These are phyloP conservation scores for Linnemannia hyalina DNA, from an alignment of 192 early-diverging fungal genomes.

Conservation along the genomic window DNA sequence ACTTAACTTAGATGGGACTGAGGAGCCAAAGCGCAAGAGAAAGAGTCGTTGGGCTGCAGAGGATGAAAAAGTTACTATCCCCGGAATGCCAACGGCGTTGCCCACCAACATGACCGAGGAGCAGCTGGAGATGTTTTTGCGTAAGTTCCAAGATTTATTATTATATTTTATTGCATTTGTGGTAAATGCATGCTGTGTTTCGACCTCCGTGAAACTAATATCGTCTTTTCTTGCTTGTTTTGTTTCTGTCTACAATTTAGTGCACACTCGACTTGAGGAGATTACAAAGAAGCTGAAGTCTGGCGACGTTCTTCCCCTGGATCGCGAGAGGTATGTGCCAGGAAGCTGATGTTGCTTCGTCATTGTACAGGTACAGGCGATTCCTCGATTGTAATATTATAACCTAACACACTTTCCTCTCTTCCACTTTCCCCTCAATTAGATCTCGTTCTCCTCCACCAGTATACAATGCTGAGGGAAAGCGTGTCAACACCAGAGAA, in stretches of 20 bases:
- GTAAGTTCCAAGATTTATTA: conserved; percentile 50
- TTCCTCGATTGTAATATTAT: background rate
- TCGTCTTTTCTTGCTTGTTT: background rate
- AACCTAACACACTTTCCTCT: background rate
- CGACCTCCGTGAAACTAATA: background rate
- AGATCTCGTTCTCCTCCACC: conserved; percentile 99
- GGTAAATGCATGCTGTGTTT: background rate
- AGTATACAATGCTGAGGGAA: conserved; percentile 91
- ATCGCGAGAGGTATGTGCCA: conserved; percentile 73
- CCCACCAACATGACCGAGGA: conserved; percentile 83
- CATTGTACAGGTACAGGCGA: background rate
- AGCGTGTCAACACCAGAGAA: conserved; percentile 97
- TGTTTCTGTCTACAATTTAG: conserved; percentile 44
- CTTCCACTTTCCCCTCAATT: background rate
- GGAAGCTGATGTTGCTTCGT: background rate
- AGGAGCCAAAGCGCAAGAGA: conserved; percentile 74
- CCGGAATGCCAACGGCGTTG: conserved; percentile 83
- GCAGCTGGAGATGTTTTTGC: conserved; percentile 83
- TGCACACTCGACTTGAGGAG: conserved; percentile 93
- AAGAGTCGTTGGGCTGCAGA: conserved; percentile 93
- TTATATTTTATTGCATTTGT: background rate
- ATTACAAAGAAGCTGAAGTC: conserved; percentile 84
- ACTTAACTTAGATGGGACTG: conserved; percentile 32
- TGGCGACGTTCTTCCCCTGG: conserved; percentile 88
- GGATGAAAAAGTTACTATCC: conserved; percentile 77